These are phyloP conservation scores for Hamamelis virginiana DNA, from an alignment of 164 flowering plant species.

Conservation along the genomic window DNA sequence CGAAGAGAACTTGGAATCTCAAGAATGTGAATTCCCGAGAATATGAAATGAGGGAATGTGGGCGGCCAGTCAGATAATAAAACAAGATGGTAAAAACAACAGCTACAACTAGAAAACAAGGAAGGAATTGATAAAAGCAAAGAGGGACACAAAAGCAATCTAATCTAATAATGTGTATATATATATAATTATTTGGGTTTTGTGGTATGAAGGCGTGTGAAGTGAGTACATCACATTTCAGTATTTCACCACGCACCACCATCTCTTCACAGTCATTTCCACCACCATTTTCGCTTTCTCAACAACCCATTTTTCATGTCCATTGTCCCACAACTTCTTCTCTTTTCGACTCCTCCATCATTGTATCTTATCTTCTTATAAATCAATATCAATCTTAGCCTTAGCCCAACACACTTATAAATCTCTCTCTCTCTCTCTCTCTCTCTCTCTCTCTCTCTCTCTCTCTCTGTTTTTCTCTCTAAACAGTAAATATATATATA, in stretches of 20 bases:
- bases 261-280: neutral
- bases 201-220: slow-evolving; percentile 1
- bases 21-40: too few species aligned
- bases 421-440: neutral
- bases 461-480: neutral
- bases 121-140: too few species aligned
- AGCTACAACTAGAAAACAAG: too few species aligned
- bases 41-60: too few species aligned
- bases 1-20: too few species aligned
- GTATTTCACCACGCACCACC: neutral
- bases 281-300: neutral
- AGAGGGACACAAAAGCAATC: too few species aligned
- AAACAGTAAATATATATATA: neutral
- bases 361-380: neutral
- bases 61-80: too few species aligned
- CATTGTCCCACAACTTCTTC: neutral
- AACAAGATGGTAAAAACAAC: too few species aligned
- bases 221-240: neutral
- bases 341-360: too few species aligned
- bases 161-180: too few species aligned
- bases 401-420: neutral
- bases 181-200: too few species aligned
- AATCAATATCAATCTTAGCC: neutral
- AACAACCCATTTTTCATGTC: neutral
- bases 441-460: neutral